Evolutionary conservation across 2,329 filamentous ascomycete species (phyloP).

Genomic region (Fusarium napiforme): DNA sequence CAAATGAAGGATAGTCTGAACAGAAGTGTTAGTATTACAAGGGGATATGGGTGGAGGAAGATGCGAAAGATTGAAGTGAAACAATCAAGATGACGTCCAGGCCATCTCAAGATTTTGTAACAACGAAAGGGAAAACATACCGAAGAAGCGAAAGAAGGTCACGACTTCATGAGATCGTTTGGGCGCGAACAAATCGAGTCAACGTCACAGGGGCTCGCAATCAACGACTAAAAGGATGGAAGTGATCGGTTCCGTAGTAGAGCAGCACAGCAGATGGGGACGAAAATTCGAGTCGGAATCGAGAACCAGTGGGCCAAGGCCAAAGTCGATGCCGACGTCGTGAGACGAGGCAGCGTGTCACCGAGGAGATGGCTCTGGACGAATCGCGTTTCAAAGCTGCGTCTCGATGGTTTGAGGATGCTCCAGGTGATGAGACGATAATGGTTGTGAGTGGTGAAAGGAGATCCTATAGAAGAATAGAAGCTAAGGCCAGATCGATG

Average conservation of each 20-base stretch:
- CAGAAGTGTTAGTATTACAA: conserved; percentile 35
- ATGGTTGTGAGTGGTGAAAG: conserved; percentile 17
- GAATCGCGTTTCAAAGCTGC: conserved; percentile 45
- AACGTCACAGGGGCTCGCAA: conserved; percentile 34
- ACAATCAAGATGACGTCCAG: conserved; percentile 23
- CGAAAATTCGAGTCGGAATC: conserved; percentile 13
- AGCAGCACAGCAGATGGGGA: conserved; percentile 31
- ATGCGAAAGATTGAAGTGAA: conserved; percentile 32
- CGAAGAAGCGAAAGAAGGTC: conserved; percentile 12
- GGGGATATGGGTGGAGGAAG: conserved; percentile 3
- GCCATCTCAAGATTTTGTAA: conserved; percentile 11
- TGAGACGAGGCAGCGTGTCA: conserved; percentile 28
- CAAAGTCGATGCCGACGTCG: conserved; percentile 1
- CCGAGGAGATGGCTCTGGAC: conserved; percentile 30
- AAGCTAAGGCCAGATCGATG: conserved; percentile 21
- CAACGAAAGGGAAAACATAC: conserved; percentile 23
- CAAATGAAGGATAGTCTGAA: conserved; percentile 36
- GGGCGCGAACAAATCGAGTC: neutral
- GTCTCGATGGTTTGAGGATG: conserved; percentile 38
- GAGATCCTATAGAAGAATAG: neutral
- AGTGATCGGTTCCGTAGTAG: conserved; percentile 8
- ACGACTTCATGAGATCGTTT: conserved; percentile 21
- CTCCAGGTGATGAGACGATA: conserved; percentile 24
- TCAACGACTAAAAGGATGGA: conserved; percentile 33
- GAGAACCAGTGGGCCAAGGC: conserved; percentile 24